phyloP scores from a whole-genome alignment of 2,329 filamentous ascomycete genomes.

The Arthrocladium fulminans region DNA sequence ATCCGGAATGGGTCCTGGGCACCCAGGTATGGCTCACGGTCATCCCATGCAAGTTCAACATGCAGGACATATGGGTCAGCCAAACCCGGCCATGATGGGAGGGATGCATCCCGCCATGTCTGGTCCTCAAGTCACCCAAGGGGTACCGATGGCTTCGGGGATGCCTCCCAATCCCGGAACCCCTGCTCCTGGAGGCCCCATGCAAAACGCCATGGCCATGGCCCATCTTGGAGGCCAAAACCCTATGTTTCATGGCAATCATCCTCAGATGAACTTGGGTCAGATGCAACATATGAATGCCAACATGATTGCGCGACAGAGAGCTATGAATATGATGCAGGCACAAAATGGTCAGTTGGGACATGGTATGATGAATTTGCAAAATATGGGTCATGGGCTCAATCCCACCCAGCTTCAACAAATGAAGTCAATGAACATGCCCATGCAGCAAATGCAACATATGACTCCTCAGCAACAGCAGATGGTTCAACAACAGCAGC shows the following conservation, averaged over 20 bases:
- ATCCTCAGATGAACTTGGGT: conserved; percentile 20
- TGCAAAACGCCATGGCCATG: conserved; percentile 49
- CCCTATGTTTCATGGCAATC: conserved; percentile 43
- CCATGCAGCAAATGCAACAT: conserved; percentile 14
- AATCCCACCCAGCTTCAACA: conserved; percentile 7
- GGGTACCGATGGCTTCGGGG: conserved; percentile 54
- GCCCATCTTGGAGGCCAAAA: conserved; percentile 51
- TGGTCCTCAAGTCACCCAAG: conserved; percentile 52
- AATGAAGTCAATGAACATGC: conserved; percentile 5
- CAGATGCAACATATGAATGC: conserved; percentile 22
- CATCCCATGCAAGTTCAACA: conserved; percentile 53
- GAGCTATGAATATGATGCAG: conserved; percentile 27
- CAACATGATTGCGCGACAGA: conserved; percentile 16
- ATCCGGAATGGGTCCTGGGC: conserved; percentile 46
- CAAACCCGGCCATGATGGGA: conserved; percentile 45
- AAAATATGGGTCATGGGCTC: conserved; percentile 1
- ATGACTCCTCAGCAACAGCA: conserved; percentile 22
- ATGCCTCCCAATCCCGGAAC: conserved; percentile 53
- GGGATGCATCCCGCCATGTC: conserved; percentile 55
- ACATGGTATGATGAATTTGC: conserved; percentile 8
- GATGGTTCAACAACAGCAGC: conserved; percentile 30
- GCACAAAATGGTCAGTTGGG: neutral
- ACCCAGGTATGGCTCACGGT: conserved; percentile 50
- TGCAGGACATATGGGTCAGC: conserved; percentile 43
- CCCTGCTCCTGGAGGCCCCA: conserved; percentile 40